Conservation (phyloP, 140 eudicot species). For the Anethum foeniculum region DNA sequence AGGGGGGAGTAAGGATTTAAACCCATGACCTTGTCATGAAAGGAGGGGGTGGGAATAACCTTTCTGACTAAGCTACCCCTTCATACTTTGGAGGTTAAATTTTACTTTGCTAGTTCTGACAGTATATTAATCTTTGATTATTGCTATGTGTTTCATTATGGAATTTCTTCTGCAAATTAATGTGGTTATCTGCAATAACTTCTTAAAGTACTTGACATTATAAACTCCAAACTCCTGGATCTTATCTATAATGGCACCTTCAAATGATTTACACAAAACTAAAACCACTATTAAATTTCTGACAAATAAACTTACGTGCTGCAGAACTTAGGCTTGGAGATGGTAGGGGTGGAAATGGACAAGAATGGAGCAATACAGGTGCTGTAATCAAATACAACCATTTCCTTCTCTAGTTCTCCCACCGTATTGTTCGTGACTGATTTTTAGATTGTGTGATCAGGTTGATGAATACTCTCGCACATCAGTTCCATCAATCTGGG, state of each 20-base stretch:
- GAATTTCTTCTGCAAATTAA: neutral
- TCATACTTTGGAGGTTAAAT: neutral
- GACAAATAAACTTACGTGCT: slow-evolving; percentile 5
- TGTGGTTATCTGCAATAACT: neutral
- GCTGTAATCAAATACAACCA: neutral
- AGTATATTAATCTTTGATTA: neutral
- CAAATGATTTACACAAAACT: neutral
- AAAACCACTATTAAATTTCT: neutral
- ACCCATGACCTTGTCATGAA: neutral
- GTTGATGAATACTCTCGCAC: slow-evolving; percentile 90
- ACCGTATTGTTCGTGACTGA: neutral
- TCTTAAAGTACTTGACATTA: neutral
- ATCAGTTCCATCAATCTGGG: slow-evolving; percentile 97
- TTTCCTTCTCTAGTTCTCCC: neutral
- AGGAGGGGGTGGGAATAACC: neutral
- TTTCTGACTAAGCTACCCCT: neutral
- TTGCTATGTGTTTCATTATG: neutral
- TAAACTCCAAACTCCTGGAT: neutral
- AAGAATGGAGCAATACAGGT: slow-evolving; percentile 95
- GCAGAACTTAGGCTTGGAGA: slow-evolving; percentile 90
- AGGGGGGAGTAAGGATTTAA: neutral
- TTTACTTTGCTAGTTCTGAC: neutral
- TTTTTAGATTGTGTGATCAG: slow-evolving; percentile 25
- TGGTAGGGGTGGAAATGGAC: slow-evolving; percentile 69
- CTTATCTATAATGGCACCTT: neutral